Percentiles rank a stretch among this genome's conserved stretches.
Evolutionary conservation across 805 yeast genomes (phyloP).

Genomic region (Wickerhamiella slavikovae): DNA sequence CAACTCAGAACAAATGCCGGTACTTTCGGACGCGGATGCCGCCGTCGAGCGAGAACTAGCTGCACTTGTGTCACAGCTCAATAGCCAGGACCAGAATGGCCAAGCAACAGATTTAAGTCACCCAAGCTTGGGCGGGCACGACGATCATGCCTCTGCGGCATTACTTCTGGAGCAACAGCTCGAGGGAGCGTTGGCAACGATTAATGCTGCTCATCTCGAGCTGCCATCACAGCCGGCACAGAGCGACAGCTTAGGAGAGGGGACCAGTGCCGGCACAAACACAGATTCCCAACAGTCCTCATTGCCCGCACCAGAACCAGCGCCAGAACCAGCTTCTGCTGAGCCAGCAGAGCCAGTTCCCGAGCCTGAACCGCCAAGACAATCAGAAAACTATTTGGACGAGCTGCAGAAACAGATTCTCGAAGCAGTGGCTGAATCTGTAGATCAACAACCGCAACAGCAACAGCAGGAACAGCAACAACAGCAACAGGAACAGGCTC

Average conservation of each 20-base stretch:
- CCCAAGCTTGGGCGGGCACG: too few relatives aligned
- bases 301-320: neutral
- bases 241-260: too few relatives aligned
- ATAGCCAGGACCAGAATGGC: conserved; percentile 7
- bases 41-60: conserved; percentile 11
- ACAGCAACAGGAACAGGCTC: neutral
- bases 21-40: neutral
- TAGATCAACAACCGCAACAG: neutral
- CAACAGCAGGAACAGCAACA: neutral
- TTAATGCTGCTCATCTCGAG: conserved; percentile 3
- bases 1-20: neutral
- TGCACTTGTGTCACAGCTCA: conserved; percentile 12
- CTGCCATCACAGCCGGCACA: too few relatives aligned
- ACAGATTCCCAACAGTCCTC: neutral
- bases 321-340: neutral
- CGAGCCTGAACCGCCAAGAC: neutral
- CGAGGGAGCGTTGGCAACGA: conserved; percentile 12
- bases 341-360: neutral
- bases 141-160: conserved; percentile 3
- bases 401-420: neutral
- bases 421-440: neutral
- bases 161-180: conserved; percentile 12
- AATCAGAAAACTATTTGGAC: neutral
- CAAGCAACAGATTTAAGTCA: too few relatives aligned
- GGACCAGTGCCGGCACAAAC: too few relatives aligned